Evolutionary conservation across 2,329 filamentous ascomycete genomes (phyloP), one percentile per base, ranked within the genome.

Genomic region (Colletotrichum coccodes): DNA sequence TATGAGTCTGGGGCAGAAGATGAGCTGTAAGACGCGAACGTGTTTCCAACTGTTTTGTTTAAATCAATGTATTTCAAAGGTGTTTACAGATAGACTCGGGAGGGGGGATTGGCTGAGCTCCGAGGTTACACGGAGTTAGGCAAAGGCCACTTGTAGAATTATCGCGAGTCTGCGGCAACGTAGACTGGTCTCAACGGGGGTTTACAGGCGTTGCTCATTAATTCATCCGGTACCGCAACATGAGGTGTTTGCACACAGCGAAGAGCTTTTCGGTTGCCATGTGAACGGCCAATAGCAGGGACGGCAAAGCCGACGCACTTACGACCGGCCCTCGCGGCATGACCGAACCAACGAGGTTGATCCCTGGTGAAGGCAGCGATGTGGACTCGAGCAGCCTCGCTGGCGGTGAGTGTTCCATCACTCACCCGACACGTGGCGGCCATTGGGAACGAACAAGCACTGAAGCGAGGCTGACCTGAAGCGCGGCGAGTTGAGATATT

Each of bases 1-100:
- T 53, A 63, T 23, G 47, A 69, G 40, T 60, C 64, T 16, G 68
- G 40, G 8, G 52, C 50, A 8, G 68, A 56, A 12, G 67, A 70
- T 18, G 52, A 71, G 21, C 36, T 23, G 64, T 46, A 18, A 32
- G 28, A 34, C n/a, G 38, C 28, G 28, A 7, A 12, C 28, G 23
- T 26, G n/a, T 18, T 18, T 14, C n/a, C 1, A 32, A 2, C 3
- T 23, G 8, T 2, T 26, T 7, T n/a, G 12, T n/a, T 44, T n/a
- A 44, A 16, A 36, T 42, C 18, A 34, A 3, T 34, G n/a, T 23
- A 34, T 23, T 46, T 9, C 18, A 23, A 18, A 30, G n/a, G 14
- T 36, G 5, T 46, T 54, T 40, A n/a, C 21, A 4, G 11, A 9
- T 23, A 46, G 14, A 58, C 8, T 7, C 2, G 21, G 56, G 40